phyloP scores from a whole-genome alignment of 192 early-diverging fungal genomes.

The Powellomyces hirtus region DNA sequence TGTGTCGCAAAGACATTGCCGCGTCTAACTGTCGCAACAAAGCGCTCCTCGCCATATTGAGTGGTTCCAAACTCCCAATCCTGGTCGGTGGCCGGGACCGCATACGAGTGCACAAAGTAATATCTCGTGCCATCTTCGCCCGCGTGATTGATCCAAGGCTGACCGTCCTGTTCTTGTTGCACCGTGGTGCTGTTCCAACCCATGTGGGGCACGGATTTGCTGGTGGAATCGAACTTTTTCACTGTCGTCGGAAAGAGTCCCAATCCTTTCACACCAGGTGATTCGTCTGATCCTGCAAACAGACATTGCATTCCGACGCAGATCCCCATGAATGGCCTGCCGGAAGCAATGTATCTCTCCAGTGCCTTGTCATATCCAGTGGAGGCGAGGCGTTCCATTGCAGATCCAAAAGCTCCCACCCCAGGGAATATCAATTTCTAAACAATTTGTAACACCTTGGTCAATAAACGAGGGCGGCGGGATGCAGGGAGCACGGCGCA shows the following conservation, averaged over 20 bases:
- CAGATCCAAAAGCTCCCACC: slow-evolving; percentile 94
- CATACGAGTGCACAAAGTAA: slow-evolving; percentile 99
- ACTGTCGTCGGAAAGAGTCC: slow-evolving; percentile 77
- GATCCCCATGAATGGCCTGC: slow-evolving; percentile 95
- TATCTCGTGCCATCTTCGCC: slow-evolving; percentile 57
- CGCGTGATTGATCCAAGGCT: slow-evolving; percentile 28
- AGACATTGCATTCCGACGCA: slow-evolving; percentile 98
- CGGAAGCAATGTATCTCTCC: slow-evolving; percentile 76
- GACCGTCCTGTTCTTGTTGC: not conserved
- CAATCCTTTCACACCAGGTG: slow-evolving; percentile 72
- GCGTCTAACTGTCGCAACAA: slow-evolving; percentile 78
- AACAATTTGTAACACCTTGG: no score
- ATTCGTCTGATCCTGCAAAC: slow-evolving; percentile 89
- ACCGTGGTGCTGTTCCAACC: slow-evolving; percentile 83
- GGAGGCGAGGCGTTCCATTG: slow-evolving; percentile 71
- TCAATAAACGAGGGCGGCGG: not conserved
- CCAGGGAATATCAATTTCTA: slow-evolving; percentile 99
- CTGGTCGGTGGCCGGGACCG: slow-evolving; percentile 54
- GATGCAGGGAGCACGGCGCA: not conserved
- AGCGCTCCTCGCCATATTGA: slow-evolving; percentile 82
- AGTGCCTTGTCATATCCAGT: slow-evolving; percentile 82
- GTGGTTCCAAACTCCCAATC: slow-evolving; percentile 82
- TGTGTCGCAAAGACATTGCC: slow-evolving; percentile 95
- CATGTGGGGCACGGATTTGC: slow-evolving; percentile 96
- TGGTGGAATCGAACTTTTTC: slow-evolving; percentile 59